Base-by-base conservation (phyloP, 495 filamentous ascomycete species). In the Stereocaulon alpinum region DNA sequence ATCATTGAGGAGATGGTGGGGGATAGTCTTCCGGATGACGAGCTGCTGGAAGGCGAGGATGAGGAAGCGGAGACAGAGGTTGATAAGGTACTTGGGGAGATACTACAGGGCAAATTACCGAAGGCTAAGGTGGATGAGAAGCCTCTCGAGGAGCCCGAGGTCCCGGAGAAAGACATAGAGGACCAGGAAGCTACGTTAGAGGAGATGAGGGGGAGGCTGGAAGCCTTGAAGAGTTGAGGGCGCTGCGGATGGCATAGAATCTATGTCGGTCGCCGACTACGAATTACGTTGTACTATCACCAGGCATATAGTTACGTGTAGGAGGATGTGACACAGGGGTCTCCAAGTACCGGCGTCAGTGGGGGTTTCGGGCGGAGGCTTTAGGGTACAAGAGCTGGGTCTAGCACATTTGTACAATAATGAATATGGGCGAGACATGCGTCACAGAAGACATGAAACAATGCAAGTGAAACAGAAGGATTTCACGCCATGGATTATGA, bases 1-100 rank as follows among this genome's bases (percentile, higher is more conserved):
- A 91, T 98, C 62, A 96, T 98, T 60, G 93, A 98, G 74, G 93
- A 98, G 76, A 96, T 96, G 86, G 84, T 95, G 14, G 86, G 82
- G 44, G 93, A 97, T 69, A 82, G 77, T 43, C 71, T 96, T 63
- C 89, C 89, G n/a, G 82, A 85, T 65, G 80, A 82, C 43, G 76
- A 83, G 56, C 58, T 87, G 40, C 69, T 83, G 22, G 87, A 91
- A 62, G 89, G 87, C 18, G 90, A 93, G 69, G 86, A 91, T 41
- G 83, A 84, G n/a, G 91, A 95, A 74, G 90, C 86, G 5, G 90
- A 96, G 64, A 77, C 76, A 34, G 91, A 97, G 74, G 89, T 96
- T n/a, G 92, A 96, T 61, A 95, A 93, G 78, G 85, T 96, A 18
- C 73, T 97, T 22, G 84, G 88, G 6, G 93, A 96, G 74, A 85